These are phyloP conservation scores for Neurospora sp. DNA, from an alignment of 495 filamentous ascomycete species.

Conservation along the genomic window DNA sequence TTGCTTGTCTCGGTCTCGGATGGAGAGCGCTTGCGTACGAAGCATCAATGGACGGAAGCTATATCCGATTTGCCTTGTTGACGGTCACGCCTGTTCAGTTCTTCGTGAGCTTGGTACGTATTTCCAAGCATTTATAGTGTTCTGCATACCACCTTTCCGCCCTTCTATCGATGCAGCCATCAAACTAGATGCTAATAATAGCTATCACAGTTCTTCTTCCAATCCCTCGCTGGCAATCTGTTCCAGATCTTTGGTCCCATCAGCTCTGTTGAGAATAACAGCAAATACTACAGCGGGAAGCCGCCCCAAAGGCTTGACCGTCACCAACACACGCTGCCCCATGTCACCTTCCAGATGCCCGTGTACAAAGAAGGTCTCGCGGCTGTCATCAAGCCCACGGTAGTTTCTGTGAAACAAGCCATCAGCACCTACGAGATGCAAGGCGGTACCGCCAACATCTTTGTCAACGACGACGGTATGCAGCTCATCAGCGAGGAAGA, in stretches of 20 bases:
- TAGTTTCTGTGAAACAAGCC: slow-evolving; percentile 51
- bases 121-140: not conserved
- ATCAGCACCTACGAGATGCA: slow-evolving; percentile 61
- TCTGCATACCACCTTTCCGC: not conserved
- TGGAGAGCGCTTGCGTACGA: slow-evolving; percentile 45
- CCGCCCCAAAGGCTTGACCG: slow-evolving; percentile 40
- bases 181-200: slow-evolving; percentile 3
- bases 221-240: slow-evolving; percentile 44
- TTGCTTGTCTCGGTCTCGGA: slow-evolving; percentile 46
- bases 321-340: slow-evolving; percentile 39
- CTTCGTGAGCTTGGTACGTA: slow-evolving; percentile 46
- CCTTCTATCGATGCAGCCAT: not conserved
- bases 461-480: slow-evolving; percentile 63
- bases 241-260: slow-evolving; percentile 52
- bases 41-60: slow-evolving; percentile 38
- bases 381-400: slow-evolving; percentile 52
- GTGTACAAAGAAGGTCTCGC: slow-evolving; percentile 65
- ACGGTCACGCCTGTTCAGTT: slow-evolving; percentile 39
- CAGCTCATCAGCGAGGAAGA: slow-evolving; percentile 48
- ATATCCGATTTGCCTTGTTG: slow-evolving; percentile 38
- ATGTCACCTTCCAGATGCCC: slow-evolving; percentile 66
- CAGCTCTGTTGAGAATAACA: slow-evolving; percentile 44
- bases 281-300: slow-evolving; percentile 50
- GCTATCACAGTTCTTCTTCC: slow-evolving; percentile 47
- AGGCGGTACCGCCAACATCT: slow-evolving; percentile 61